Base-by-base conservation (phyloP, 176 grass and related monocot genomes). In the Oryza meyeriana region DNA sequence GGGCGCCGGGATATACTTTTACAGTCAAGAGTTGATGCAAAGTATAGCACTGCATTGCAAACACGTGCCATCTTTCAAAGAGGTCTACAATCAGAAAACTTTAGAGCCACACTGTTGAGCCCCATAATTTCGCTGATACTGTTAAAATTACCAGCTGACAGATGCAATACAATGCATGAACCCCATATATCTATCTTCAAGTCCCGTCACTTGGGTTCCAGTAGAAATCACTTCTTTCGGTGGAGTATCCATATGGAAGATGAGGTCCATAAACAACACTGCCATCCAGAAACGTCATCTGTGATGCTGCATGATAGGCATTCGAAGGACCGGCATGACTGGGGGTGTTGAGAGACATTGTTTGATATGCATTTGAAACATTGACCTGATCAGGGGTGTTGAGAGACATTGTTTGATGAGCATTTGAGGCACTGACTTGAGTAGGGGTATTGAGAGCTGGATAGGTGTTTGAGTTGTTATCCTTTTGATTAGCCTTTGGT, bases 201-300 rank as follows among this genome's bases (percentile, higher is more conserved):
- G 61, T 74, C 24, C 38, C 64, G 3, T 80, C 31, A 39, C 75
- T 94, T 76, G 86, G 75, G 48, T 83, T 87, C 87, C 92, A 87
- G 74, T 73, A 82, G 45, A 64, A 66, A n/a, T 72, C 76, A 27
- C 57, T 29, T 76, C 81, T 87, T 50, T 74, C 80, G 4, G 66
- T 40, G 8, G 80, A 84, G 74, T 92, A 93, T 58, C 74, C 82
- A 69, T 92, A 94, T 17, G 87, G 94, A 69, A 90, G 89, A 88
- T 79, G 90, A 78, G 94, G 91, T 74, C 94, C 94, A 76, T 92
- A 94, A 28, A 86, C 80, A 11, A 45, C 61, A 27, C 81, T 92
- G 3, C 88, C 89, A 55, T 92, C 88, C 40, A 86, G 79, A 82
- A 80, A 90, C 2, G 74, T 44, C 86, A 91, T 84, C 63, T 85